Evolutionary conservation across 306 rosid genomes (phyloP), one percentile per base, ranked within the genome.

Genomic region (Casuarina glauca): DNA sequence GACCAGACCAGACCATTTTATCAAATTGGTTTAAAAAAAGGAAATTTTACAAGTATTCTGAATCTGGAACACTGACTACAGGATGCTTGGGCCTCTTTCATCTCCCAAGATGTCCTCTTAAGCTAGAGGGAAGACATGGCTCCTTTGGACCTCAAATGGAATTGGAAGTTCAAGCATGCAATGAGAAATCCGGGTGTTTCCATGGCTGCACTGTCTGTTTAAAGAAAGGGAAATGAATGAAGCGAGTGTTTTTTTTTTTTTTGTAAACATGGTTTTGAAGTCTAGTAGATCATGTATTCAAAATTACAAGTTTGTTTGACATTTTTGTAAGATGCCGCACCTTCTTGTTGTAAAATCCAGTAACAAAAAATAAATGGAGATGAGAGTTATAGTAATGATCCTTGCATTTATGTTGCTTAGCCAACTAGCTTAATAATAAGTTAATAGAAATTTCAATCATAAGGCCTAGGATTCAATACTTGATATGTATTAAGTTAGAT

Each of bases 71-170:
- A 1, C 42, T 67, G 79, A 39, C 64, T 80, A 76, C 84, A 94
- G 98, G 96, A 91, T 75, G 98, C 98, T 39, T 95, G 98, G 98
- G 78, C 93, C 43, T 77, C 84, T 43, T 95, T 89, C 83, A 80
- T 91, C 77, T 91, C 97, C 71, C 82, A 83, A 87, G 97, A 92
- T 76, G 90, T 89, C 70, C 81, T 77, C 84, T 86, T 72, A 74
- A 73, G 82, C 68, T 76, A 77, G 85, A 1, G 77, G 74, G 62
- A 66, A 10, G 63, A 32, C 17, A 8, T 71, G 49, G 46, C 44
- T 64, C 60, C 13, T 51, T 73, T n/a, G 75, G 52, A 63, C 52
- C 44, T 78, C 71, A 70, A 32, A 76, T 80, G 4, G 4, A 69
- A 74, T 17, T 69, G 63, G 32, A 55, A 69, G 58, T 35, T 66